Conservation (phyloP, 805 yeast genomes). For the Wickerhamomyces chaumierensis region DNA sequence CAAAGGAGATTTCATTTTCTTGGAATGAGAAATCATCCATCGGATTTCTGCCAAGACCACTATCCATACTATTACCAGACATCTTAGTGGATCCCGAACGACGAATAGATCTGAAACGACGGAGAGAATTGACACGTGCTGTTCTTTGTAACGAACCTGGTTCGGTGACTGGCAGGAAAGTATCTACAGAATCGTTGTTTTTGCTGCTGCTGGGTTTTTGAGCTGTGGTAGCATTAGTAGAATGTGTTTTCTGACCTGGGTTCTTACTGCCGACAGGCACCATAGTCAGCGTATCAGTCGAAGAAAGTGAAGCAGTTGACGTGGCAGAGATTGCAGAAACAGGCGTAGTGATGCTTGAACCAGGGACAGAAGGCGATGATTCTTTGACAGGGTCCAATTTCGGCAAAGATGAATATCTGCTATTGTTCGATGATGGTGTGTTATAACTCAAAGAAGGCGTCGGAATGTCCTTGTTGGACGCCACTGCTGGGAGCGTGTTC, state of each 20-base stretch:
- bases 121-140: background rate
- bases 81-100: background rate
- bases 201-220: no score
- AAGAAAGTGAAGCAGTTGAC: background rate
- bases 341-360: constrained; percentile 18
- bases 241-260: no score
- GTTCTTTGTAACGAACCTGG: background rate
- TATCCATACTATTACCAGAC: no score
- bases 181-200: no score
- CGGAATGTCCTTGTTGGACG: constrained; percentile 64
- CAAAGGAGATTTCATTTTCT: constrained; percentile 66
- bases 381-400: constrained; percentile 15
- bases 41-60: no score
- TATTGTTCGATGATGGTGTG: constrained; percentile 4
- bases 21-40: constrained; percentile 29
- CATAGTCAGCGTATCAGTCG: no score
- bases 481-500: constrained; percentile 29
- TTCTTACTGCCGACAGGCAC: no score
- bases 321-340: background rate
- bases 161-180: background rate
- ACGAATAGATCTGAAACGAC: background rate
- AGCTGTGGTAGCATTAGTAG: no score
- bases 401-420: constrained; percentile 3
- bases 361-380: constrained; percentile 22
- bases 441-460: constrained; percentile 31